A percentile compares a stretch with the other conserved stretches of the same genome.
Evolutionary conservation across 371 early-diverging fungal species (phyloP).

Genomic region (Fennellomyces sp.): DNA sequence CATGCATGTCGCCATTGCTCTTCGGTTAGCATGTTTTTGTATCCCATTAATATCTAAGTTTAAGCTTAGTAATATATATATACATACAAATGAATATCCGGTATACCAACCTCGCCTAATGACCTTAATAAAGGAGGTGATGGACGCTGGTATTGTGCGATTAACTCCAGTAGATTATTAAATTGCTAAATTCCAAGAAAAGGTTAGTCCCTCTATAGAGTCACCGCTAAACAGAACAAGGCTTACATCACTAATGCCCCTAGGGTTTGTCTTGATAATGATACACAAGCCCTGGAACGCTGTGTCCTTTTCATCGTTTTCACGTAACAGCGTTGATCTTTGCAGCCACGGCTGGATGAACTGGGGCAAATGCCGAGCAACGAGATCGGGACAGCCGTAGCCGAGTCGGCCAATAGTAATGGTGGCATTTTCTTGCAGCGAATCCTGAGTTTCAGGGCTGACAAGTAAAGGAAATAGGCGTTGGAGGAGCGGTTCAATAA

Average conservation of each 20-base stretch:
- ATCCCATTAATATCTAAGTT: slow-evolving; percentile 66
- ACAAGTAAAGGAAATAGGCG: slow-evolving; percentile 75
- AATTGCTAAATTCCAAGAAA: slow-evolving; percentile 52
- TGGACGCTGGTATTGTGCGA: slow-evolving; percentile 70
- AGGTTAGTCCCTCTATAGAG: background rate
- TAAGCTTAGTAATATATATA: background rate
- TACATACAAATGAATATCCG: background rate
- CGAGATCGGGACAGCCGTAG: slow-evolving; percentile 67
- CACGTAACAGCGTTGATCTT: slow-evolving; percentile 65
- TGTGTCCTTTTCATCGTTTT: slow-evolving; percentile 91
- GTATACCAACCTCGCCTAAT: slow-evolving; percentile 58
- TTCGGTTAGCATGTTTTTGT: slow-evolving; percentile 66
- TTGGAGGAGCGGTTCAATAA: slow-evolving; percentile 70
- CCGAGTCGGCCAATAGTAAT: slow-evolving; percentile 93
- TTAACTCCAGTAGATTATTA: slow-evolving; percentile 68
- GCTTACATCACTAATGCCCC: slow-evolving; percentile 62
- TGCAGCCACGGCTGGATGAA: slow-evolving; percentile 77
- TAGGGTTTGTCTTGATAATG: slow-evolving; percentile 80
- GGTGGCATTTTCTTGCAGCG: slow-evolving; percentile 87
- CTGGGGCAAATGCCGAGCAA: slow-evolving; percentile 69
- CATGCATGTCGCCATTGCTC: slow-evolving; percentile 64
- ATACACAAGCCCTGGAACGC: slow-evolving; percentile 90
- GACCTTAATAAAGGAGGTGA: slow-evolving; percentile 59
- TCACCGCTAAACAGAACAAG: background rate
- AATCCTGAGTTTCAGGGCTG: slow-evolving; percentile 51